Percentiles rank a stretch among this genome's conserved stretches.
Conservation (phyloP, 2,329 filamentous ascomycete genomes). For the Xylariales sp. region DNA sequence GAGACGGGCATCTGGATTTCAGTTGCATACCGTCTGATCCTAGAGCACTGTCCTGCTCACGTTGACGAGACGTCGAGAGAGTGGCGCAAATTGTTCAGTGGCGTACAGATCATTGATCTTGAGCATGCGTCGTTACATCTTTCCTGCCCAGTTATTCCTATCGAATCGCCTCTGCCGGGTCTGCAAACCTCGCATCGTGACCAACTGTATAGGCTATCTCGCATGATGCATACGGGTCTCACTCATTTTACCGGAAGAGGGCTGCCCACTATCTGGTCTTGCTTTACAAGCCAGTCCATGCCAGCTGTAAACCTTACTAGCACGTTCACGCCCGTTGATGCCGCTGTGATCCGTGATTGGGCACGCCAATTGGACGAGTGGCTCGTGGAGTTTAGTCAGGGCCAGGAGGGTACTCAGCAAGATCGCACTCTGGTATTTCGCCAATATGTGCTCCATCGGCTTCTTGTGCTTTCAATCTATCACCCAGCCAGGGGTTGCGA, state of each 20-base stretch:
- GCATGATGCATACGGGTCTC: slow-evolving; percentile 40
- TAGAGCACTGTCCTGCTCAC: slow-evolving; percentile 35
- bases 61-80: slow-evolving; percentile 31
- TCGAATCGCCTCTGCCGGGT: slow-evolving; percentile 30
- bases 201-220: slow-evolving; percentile 34
- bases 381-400: slow-evolving; percentile 32
- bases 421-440: slow-evolving; percentile 31
- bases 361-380: slow-evolving; percentile 35
- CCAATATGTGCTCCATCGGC: slow-evolving; percentile 35
- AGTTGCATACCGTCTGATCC: slow-evolving; percentile 33
- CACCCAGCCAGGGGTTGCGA: slow-evolving; percentile 34
- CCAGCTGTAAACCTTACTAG: not conserved
- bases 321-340: slow-evolving; percentile 19
- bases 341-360: slow-evolving; percentile 37
- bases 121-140: slow-evolving; percentile 39
- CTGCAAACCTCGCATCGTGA: slow-evolving; percentile 33
- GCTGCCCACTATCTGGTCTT: slow-evolving; percentile 38
- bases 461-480: slow-evolving; percentile 38
- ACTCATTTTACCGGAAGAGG: slow-evolving; percentile 36
- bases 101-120: slow-evolving; percentile 36
- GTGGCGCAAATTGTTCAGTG: slow-evolving; percentile 34
- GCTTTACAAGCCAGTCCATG: slow-evolving; percentile 22
- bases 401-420: slow-evolving; percentile 23
- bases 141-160: slow-evolving; percentile 34
- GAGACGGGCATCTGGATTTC: slow-evolving; percentile 40